Evolutionary conservation across 345 rosid genomes (phyloP).

Genomic region (Moringa oleifera): DNA sequence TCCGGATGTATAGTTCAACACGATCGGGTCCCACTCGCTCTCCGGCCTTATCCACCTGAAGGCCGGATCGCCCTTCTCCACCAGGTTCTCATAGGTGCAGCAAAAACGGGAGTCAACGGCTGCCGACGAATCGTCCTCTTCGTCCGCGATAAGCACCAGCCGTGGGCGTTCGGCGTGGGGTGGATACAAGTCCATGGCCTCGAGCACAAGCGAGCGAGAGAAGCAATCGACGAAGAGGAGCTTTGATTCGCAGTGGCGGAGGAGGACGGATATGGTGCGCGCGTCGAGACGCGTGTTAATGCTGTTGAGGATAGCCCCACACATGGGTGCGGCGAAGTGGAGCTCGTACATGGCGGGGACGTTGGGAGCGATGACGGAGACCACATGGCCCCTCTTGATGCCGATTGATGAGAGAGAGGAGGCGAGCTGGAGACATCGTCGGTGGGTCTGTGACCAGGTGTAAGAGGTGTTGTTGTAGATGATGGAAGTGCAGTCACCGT

Average conservation of each 20-base stretch:
- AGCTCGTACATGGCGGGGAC: conserved; percentile 86
- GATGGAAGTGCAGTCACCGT: conserved; percentile 66
- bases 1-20: conserved; percentile 78
- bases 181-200: conserved; percentile 45
- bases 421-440: conserved; percentile 70
- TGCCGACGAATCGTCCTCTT: conserved; percentile 15
- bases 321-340: conserved; percentile 77
- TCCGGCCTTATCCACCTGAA: conserved; percentile 51
- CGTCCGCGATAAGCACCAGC: conserved; percentile 47
- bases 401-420: conserved; percentile 58
- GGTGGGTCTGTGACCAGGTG: conserved; percentile 73
- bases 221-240: conserved; percentile 59
- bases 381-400: conserved; percentile 44
- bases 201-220: conserved; percentile 35
- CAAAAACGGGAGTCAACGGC: conserved; percentile 16
- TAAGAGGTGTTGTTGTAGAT: conserved; percentile 42
- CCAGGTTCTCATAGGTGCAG: conserved; percentile 43
- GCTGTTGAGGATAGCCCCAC: conserved; percentile 73
- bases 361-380: conserved; percentile 69
- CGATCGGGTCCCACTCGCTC: conserved; percentile 65
- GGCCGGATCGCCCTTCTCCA: conserved; percentile 42
- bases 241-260: conserved; percentile 61
- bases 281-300: conserved; percentile 87
- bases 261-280: conserved; percentile 58
- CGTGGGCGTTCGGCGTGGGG: conserved; percentile 25